Conservation (phyloP, 345 rosid genomes). For the Anacardium occidentale region DNA sequence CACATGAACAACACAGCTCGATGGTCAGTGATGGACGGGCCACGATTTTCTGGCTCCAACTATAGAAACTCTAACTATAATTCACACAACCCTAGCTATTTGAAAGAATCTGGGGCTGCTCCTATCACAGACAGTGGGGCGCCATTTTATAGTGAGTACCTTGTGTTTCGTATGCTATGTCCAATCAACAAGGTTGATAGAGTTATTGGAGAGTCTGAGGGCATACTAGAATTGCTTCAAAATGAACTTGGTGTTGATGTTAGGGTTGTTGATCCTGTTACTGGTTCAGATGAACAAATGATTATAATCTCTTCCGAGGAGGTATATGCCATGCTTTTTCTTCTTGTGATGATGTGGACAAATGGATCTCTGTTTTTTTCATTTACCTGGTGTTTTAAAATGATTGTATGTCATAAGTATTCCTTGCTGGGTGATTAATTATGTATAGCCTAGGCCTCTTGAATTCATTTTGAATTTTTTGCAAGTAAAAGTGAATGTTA, state of each 20-base stretch:
- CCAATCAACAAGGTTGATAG: conserved; percentile 73
- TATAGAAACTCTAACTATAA: conserved; percentile 52
- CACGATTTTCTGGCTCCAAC: conserved; percentile 49
- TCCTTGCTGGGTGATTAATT: conserved; percentile 3
- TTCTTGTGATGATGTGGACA: neutral
- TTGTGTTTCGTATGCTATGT: conserved; percentile 89
- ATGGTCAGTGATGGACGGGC: conserved; percentile 53
- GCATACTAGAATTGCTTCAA: conserved; percentile 75
- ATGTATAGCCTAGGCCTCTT: neutral
- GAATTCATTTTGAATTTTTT: conserved; percentile 9
- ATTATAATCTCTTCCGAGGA: conserved; percentile 85
- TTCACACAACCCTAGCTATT: conserved; percentile 53
- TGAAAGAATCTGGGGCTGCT: conserved; percentile 43
- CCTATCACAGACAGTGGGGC: conserved; percentile 53
- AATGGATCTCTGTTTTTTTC: conserved; percentile 4
- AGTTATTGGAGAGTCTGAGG: conserved; percentile 73
- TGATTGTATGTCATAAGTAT: neutral
- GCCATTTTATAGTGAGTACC: conserved; percentile 64
- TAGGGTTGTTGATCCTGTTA: conserved; percentile 67
- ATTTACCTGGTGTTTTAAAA: neutral
- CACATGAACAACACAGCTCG: conserved; percentile 49
- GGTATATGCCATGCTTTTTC: conserved; percentile 43
- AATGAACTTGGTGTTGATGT: conserved; percentile 93
- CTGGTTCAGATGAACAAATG: conserved; percentile 89
- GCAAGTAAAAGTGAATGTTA: neutral